phyloP scores from a whole-genome alignment of 140 eudicot species.

The Anethum foeniculum region DNA sequence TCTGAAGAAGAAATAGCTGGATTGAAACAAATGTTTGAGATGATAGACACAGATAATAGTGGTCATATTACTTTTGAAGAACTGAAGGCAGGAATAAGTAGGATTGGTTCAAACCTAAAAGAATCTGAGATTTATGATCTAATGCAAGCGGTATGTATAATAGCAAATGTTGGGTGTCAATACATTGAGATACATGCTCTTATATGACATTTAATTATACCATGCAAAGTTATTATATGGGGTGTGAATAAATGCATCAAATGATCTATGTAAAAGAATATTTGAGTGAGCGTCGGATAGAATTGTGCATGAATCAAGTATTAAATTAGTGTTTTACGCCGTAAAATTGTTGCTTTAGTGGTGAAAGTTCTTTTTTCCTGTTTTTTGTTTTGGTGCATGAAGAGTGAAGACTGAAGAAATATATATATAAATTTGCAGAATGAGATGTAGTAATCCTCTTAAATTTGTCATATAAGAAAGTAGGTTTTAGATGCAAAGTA shows the following conservation, averaged over 20 bases:
- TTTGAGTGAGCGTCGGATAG: not conserved
- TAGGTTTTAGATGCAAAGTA: not conserved
- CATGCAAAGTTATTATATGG: not conserved
- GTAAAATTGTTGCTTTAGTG: no score
- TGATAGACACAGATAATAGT: conserved; percentile 76
- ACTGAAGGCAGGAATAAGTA: conserved; percentile 72
- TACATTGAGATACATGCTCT: not conserved
- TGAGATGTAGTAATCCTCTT: not conserved
- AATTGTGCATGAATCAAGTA: not conserved
- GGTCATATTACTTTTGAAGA: conserved; percentile 88
- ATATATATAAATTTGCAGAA: not conserved
- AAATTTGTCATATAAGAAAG: not conserved
- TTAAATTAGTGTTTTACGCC: not conserved
- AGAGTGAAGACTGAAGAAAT: no score
- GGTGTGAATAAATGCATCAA: not conserved
- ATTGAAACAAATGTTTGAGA: conserved; percentile 71
- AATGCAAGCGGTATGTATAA: conserved; percentile 81
- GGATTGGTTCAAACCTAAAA: conserved; percentile 80
- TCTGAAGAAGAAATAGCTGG: conserved; percentile 98
- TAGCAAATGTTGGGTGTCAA: conserved; percentile 2
- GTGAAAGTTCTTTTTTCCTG: no score
- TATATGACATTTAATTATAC: not conserved
- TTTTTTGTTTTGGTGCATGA: no score
- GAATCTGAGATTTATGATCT: conserved; percentile 91
- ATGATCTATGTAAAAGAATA: not conserved